Evolutionary conservation across 495 filamentous ascomycete genomes (phyloP), one percentile per base, ranked within the genome.

Genomic region (Lasiosphaeria ovina): DNA sequence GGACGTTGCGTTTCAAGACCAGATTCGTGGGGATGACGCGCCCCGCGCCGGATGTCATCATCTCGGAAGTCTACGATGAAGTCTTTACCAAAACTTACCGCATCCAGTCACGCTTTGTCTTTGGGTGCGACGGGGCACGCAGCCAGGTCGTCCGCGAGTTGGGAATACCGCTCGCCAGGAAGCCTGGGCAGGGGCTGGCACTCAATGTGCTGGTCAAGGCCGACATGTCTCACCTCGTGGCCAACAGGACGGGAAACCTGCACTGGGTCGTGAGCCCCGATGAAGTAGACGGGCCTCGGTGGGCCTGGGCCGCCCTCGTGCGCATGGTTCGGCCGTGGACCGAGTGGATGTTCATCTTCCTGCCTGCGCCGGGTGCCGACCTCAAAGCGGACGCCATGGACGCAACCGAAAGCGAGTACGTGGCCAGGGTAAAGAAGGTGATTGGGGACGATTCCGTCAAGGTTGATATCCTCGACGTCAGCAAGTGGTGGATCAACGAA

Each of bases 61-160:
- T 74, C n/a, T 74, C 70, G 10, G 74, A 65, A 10, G 62, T 83
- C 48, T 59, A 61, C 11, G 83, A 86, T 55, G 63, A 68, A 0
- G 17, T 85, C 32, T 74, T 79, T 0, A 65, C 72, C 3, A 35
- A 51, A 3, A 69, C 71, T 35, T 83, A 84, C 65, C 66, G 69
- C 3, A 76, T 85, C 35, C 69, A 74, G 17, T 78, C 79, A 5
- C 77, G 75, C 34, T 89, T 81, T 59, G 68, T 87, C 2, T 85
- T 85, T 58, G 84, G 84, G 0, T 79, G 78, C 14, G 84, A 87
- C 57, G 84, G 84, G 3, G 83, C 79, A 0, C 68, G 79, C 12
- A 82, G 79, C 60, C 70, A 74, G 36, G 73, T 87, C n/a, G 67
- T 83, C 6, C 69, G 74, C 16, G 76, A 81, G 64, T 65, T 82